Conservation (phyloP, 805 yeast genomes). For the Ogataea salicorniae region DNA sequence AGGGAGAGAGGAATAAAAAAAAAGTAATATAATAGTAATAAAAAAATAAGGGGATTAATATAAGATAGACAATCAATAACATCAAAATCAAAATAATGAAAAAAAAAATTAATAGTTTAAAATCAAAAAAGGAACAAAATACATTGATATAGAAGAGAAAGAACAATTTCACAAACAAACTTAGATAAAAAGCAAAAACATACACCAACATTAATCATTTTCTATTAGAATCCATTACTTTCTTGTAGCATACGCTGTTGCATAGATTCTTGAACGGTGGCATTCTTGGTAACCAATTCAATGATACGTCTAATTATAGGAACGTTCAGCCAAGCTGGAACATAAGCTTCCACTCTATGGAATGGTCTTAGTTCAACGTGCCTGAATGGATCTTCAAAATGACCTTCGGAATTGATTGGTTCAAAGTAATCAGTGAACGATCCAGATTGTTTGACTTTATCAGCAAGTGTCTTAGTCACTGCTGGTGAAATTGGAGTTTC, state of each 20-base stretch:
- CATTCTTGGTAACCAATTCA: slow-evolving; percentile 81
- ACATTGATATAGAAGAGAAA: too few species aligned
- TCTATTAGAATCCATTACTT: not conserved
- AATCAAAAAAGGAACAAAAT: too few species aligned
- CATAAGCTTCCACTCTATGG: slow-evolving; percentile 80
- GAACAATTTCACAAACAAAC: too few species aligned
- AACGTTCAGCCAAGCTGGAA: slow-evolving; percentile 89
- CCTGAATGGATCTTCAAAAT: slow-evolving; percentile 81
- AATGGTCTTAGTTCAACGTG: slow-evolving; percentile 69
- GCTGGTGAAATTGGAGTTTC: slow-evolving; percentile 87
- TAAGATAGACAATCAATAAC: too few species aligned
- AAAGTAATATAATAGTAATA: too few species aligned
- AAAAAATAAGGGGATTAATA: too few species aligned
- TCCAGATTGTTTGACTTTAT: slow-evolving; percentile 59
- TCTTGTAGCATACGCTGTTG: slow-evolving; percentile 10
- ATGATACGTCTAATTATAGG: slow-evolving; percentile 86
- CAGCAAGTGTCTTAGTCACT: slow-evolving; percentile 76
- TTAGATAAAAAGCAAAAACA: too few species aligned
- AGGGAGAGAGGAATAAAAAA: too few species aligned
- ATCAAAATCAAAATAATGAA: too few species aligned
- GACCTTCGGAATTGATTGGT: slow-evolving; percentile 62
- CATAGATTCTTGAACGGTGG: slow-evolving; percentile 57
- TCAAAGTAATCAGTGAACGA: slow-evolving; percentile 64
- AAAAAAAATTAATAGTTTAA: too few species aligned
- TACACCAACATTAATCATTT: too few species aligned